Base-by-base conservation (phyloP, 306 rosid species). In the Benincasa hispida region DNA sequence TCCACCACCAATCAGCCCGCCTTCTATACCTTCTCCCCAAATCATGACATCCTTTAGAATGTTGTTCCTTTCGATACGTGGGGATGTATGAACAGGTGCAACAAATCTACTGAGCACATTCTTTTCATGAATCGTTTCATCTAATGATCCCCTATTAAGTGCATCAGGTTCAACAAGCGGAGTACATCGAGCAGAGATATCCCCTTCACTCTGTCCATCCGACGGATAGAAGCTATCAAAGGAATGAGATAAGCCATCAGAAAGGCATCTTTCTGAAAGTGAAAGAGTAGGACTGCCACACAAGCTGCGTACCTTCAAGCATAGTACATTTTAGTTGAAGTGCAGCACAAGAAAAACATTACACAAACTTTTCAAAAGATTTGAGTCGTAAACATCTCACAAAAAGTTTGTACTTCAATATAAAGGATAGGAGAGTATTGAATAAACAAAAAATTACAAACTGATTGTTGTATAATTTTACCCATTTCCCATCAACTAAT, bases 221-320 rank as follows among this genome's bases (percentile, higher is more conserved):
- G 84, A 81, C 12, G 96, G 86, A 82, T 76, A 79, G 51, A 85
- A 73, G 78, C 80, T 83, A 74, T 87, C 87, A 25, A 90, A 87
- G 32, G 91, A 84, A 81, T 82, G 82, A 45, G 94, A 87, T 76
- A 92, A 74, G 78, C 94, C 96, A 67, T 92, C 94, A 79, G 96
- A 92, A 76, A 87, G 86, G 72, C 92, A 86, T 85, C 96, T 81
- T 79, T 89, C 92, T 14, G 96, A 84, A 74, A 85, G 91, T 79
- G 98, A 87, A 81, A 90, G 82, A 66, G 87, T 28, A 59, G 98
- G 98, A 89, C 98, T 92, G 61, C 88, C 88, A 75, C 92, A 85
- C 67, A 84, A 12, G 74, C 94, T 92, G 45, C 79, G 91, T 81
- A 87, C 96, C 96, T 92, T 83, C 82, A 87, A 79, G 80, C 80